Base-by-base conservation (phyloP, 202 grass and related monocot species). In the Panicum hallii region DNA sequence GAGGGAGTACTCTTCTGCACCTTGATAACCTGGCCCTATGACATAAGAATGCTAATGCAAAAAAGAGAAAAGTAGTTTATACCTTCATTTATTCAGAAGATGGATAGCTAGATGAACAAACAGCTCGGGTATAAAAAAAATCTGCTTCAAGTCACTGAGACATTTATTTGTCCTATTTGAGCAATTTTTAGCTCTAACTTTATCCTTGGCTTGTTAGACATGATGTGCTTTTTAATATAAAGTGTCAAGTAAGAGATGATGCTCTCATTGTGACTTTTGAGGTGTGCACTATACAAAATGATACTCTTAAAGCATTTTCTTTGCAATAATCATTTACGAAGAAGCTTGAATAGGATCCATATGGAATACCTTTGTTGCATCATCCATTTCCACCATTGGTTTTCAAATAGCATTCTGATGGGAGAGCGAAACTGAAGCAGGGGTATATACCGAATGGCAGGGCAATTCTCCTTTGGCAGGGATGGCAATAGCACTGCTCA, bases 381-480 rank as follows among this genome's bases (percentile, higher is more conserved):
- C 55, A 72, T 54, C 56, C 26, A 41, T 72, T 64, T 28, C 36
- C 34, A 63, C 12, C 41, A 50, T 32, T 82, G 60, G 49, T 67
- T 34, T 81, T 49, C 42, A 79, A 52, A 36, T 82, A 67, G 46
- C 56, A 71, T 30, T 48, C 14, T 81, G 13, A 11, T 40, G 13
- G 17, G 7, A 53, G 72, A 43, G 38, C 11, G 23, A 78, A 62
- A 42, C 71, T 30, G 62, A 77, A 80, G 46, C 81, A 88, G 85
- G 77, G 76, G 70, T 75, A 72, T 75, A 72, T 81, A 38, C 63
- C 22, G 84, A 91, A 91, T 89, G 76, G 84, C 89, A 91, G 92
- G 89, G 86, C 83, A 85, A 94, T 89, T 91, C 89, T 94, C 89
- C 92, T 89, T 94, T 94, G 89, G 89, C 86, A 91, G 42, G 84